A percentile compares a stretch with the other conserved stretches of the same genome.
phyloP scores from a whole-genome alignment of 345 rosid genomes.

The Syzygium aqueum region DNA sequence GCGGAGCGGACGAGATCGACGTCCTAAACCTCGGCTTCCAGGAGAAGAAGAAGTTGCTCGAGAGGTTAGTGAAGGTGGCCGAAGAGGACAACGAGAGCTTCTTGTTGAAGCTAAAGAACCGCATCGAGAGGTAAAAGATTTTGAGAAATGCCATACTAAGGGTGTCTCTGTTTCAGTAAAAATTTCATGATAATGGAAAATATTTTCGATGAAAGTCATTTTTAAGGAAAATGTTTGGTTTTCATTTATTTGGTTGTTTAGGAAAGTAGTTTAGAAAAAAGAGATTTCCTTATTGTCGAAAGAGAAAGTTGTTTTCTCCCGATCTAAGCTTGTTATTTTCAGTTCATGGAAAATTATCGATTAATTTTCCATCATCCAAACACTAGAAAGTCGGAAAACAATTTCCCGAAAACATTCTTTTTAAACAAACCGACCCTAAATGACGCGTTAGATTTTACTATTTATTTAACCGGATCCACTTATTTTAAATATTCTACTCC shows the following conservation, averaged over 20 bases:
- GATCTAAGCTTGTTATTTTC: neutral
- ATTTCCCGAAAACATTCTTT: neutral
- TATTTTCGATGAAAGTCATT: neutral
- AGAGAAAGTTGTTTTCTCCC: neutral
- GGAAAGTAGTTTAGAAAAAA: neutral
- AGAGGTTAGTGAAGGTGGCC: conserved; percentile 22
- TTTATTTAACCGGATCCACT: neutral
- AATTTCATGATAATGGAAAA: too few relatives aligned
- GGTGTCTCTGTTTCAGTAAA: neutral
- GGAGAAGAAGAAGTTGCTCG: conserved; percentile 25
- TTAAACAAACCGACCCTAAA: neutral
- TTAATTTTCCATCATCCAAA: neutral
- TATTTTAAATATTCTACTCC: neutral
- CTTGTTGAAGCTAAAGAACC: conserved; percentile 10
- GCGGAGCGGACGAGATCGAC: conserved; percentile 20
- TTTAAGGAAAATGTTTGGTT: too few relatives aligned
- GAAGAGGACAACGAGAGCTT: conserved; percentile 41
- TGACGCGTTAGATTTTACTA: neutral
- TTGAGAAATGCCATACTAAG: neutral
- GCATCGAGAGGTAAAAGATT: conserved; percentile 4
- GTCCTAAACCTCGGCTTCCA: conserved; percentile 19
- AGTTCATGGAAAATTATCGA: neutral
- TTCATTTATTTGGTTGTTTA: too few relatives aligned
- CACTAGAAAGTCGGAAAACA: neutral
- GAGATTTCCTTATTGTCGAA: neutral